Evolutionary conservation across 257 asterid genomes (phyloP), one percentile per base, ranked within the genome.

Genomic region (Nemophila menziesii): DNA sequence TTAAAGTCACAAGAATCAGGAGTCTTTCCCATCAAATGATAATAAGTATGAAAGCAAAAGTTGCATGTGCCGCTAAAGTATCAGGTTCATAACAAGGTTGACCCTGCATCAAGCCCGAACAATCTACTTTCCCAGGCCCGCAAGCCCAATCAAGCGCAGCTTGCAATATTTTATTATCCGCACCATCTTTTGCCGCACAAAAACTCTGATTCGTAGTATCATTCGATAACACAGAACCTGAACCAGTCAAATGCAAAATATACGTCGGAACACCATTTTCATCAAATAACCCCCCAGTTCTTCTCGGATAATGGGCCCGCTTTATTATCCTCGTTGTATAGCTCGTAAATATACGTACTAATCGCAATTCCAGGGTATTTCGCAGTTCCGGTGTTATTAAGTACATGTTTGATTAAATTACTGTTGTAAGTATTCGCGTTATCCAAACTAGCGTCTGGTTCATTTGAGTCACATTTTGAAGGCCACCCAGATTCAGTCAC

Each of bases 101-200:
- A 12, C 97, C 97, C 60, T 79, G 93, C 68, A 57, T 23, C 68
- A 83, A 44, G 0, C 72, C 60, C 0, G 93, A 70, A 34, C 95
- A 87, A 34, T 87, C 86, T 43, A 87, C 97, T 58, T 77, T 79
- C 4, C 97, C 94, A 0, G 93, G 75, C 14, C 96, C 96, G 26
- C 96, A 86, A 0, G 96, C 96, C 96, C 96, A 86, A 63, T 86
- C 96, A 63, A 86, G 63, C 21, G 82, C 96, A 40, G 96, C 96
- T 72, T 86, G 96, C 56, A 86, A 58, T 92, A 82, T 74, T 71
- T 73, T 79, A n/a, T 37, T 11, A 29, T 86, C 94, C 0, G 80
- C 93, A 0, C 84, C 80, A 2, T 63, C 86, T 62, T 59, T 86
- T 1, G 84, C 93, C 18, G 70, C 46, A 24, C 94, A 86, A 27